Evolutionary conservation across 2,329 filamentous ascomycete species (phyloP).

Genomic region (Hypoxylon sp.): DNA sequence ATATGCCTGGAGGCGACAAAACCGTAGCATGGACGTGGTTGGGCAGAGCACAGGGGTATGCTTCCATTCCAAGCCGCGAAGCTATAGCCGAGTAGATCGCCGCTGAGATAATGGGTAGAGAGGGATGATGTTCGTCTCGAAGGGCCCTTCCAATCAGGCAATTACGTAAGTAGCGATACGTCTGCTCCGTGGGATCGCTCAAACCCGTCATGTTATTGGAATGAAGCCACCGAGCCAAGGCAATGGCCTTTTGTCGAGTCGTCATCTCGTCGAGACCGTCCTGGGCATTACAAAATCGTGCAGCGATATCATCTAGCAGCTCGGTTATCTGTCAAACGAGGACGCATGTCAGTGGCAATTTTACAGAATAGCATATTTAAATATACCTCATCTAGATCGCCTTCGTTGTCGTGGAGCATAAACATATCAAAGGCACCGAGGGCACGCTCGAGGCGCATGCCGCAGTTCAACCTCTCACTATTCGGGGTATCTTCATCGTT

Average conservation of each 20-base stretch:
- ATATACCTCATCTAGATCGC: constrained; percentile 79
- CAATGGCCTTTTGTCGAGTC: constrained; percentile 75
- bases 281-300: constrained; percentile 66
- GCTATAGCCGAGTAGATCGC: constrained; percentile 89
- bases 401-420: constrained; percentile 77
- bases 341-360: constrained; percentile 8
- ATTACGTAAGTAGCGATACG: constrained; percentile 86
- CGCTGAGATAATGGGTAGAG: constrained; percentile 86
- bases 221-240: constrained; percentile 78
- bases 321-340: constrained; percentile 64
- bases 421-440: constrained; percentile 92
- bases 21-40: constrained; percentile 89
- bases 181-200: constrained; percentile 66
- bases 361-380: background rate
- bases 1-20: constrained; percentile 69
- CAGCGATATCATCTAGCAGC: constrained; percentile 75
- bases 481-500: constrained; percentile 41
- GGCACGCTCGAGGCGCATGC: constrained; percentile 75
- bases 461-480: constrained; percentile 59
- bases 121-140: constrained; percentile 78
- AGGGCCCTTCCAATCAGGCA: constrained; percentile 89
- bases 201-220: constrained; percentile 77
- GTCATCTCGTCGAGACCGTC: constrained; percentile 68
- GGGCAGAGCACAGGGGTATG: constrained; percentile 84
- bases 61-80: constrained; percentile 78